Conservation (phyloP, 2,329 filamentous ascomycete species). For the Pyrenochaeta sp. region DNA sequence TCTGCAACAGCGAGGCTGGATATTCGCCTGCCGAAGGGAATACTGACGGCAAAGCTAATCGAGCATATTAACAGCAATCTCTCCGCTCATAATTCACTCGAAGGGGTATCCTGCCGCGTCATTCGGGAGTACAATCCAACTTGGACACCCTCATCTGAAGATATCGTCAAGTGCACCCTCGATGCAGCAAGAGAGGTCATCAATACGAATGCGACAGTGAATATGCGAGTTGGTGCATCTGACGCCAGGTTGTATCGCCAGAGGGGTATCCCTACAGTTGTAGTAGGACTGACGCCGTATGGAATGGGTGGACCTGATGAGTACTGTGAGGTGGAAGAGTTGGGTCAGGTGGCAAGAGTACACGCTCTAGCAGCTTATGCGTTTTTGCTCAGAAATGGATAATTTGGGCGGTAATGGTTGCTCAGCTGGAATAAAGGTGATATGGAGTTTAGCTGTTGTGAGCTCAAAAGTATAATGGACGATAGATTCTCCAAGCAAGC, state of each 20-base stretch:
- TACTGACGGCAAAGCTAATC: neutral
- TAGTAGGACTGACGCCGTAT: conserved; percentile 2
- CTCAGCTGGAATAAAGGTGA: too few species aligned
- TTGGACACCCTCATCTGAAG: neutral
- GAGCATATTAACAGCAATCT: neutral
- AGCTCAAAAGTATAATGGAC: neutral
- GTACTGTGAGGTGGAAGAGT: conserved; percentile 1
- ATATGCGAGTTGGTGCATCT: neutral
- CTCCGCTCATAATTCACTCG: neutral
- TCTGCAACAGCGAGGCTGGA: neutral
- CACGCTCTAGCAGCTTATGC: neutral
- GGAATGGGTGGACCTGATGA: conserved; percentile 2
- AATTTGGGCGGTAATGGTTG: neutral
- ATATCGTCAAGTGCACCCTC: neutral
- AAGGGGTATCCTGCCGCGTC: neutral
- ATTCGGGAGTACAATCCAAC: neutral
- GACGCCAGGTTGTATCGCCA: neutral
- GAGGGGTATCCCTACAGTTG: conserved; percentile 1
- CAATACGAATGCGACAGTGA: neutral
- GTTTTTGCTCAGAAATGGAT: neutral
- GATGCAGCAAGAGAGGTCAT: neutral
- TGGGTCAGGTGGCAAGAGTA: neutral
- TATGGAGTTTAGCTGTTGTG: neutral
- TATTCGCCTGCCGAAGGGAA: neutral
- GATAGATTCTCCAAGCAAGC: too few species aligned